Conservation (phyloP, 2,329 filamentous ascomycete genomes). For the Exophiala sideris region DNA sequence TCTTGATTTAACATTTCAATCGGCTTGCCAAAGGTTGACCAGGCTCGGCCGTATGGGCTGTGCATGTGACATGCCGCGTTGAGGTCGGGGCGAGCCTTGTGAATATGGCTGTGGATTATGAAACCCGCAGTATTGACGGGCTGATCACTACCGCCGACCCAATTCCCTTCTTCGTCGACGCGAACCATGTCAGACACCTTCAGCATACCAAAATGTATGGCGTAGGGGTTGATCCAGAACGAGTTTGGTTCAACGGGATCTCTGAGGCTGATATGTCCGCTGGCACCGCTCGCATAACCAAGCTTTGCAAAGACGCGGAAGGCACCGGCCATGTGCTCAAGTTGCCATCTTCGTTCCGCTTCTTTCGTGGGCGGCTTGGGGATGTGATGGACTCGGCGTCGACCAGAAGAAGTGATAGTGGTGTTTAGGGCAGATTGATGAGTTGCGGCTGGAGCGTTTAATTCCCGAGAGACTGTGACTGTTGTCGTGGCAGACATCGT, state of each 20-base stretch:
- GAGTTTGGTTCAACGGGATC: conserved; percentile 51
- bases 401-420: conserved; percentile 52
- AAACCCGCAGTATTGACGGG: conserved; percentile 49
- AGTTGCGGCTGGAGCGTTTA: conserved; percentile 41
- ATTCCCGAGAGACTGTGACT: neutral
- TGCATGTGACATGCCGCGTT: conserved; percentile 56
- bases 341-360: conserved; percentile 53
- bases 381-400: conserved; percentile 30
- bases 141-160: neutral
- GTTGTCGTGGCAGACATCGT: neutral
- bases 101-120: conserved; percentile 54
- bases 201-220: conserved; percentile 42
- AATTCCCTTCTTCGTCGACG: neutral
- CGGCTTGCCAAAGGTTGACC: conserved; percentile 40
- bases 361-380: conserved; percentile 42
- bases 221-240: conserved; percentile 42
- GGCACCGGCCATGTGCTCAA: conserved; percentile 53
- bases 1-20: conserved; percentile 48
- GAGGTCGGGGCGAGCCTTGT: conserved; percentile 54
- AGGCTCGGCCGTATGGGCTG: conserved; percentile 49
- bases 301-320: conserved; percentile 58
- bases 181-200: conserved; percentile 36
- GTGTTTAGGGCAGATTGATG: conserved; percentile 53
- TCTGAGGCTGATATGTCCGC: conserved; percentile 60
- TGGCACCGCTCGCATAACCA: conserved; percentile 59